Evolutionary conservation across 495 filamentous ascomycete species (phyloP), one percentile per base, ranked within the genome.

Genomic region (Echria macrotheca): DNA sequence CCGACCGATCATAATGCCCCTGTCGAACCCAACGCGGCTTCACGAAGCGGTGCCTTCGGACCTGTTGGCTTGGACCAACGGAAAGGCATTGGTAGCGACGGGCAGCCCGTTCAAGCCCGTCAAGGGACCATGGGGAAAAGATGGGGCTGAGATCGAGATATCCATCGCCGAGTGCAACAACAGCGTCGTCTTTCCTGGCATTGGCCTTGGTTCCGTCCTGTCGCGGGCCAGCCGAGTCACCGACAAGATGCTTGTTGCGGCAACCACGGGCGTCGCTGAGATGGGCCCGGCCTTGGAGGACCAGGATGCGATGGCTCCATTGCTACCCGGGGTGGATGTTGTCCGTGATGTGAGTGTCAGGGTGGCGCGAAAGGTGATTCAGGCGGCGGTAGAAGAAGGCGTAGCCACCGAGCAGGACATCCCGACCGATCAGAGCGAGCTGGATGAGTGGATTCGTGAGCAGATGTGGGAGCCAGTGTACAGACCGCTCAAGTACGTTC

Each of bases 391-490:
- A 3, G 58, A 81, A 28, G 86, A 95, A 39, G 84, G 77, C 1
- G 66, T 91, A 5, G 79, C 81, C 0, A 76, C 77, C 38, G 73
- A 75, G 52, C 47, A 79, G 51, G 72, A 68, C 5, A 87, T 87
- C 37, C 85, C 85, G 9, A 66, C 69, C 3, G 65, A 75, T 5
- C 76, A 82, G 9, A 63, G 45, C 2, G 77, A 82, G 3, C 54
- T 94, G 36, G 81, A 85, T 42, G 81, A 86, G 64, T 96, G 90
- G 90, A 83, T 95, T 47, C 64, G 78, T 7, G 84, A 83, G 64
- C 89, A 93, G 73, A 95, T 95, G 89, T 95, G 89, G 90, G 78
- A 91, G 52, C 76, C 89, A 2, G 66, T 63, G 17, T 95, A 95
- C 60, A 60, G 86, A 17, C 76, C 79, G 25, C 60, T 93, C 42